These are phyloP conservation scores for Nannochloropsis salina DNA, from an alignment of 108 stramenopile species.

Conservation along the genomic window DNA sequence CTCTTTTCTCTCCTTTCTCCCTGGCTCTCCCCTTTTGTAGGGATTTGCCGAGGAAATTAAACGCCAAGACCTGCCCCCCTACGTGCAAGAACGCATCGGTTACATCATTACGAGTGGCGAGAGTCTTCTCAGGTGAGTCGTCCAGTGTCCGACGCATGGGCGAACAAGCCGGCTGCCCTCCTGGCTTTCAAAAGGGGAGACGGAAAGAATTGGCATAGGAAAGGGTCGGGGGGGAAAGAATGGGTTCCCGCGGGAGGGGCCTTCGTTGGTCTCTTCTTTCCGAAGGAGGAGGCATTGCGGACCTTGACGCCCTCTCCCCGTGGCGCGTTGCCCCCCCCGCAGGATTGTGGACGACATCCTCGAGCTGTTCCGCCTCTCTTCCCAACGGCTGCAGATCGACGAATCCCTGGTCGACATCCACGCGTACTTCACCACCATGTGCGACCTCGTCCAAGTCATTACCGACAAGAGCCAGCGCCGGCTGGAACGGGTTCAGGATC, in stretches of 20 bases:
- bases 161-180: background rate
- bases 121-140: background rate
- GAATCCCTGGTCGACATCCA: background rate
- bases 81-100: constrained; percentile 14
- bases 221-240: too few species aligned
- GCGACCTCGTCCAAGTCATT: constrained; percentile 1
- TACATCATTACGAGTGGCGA: constrained; percentile 1
- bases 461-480: background rate
- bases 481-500: background rate
- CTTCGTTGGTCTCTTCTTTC: too few species aligned
- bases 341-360: background rate
- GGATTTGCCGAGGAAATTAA: constrained; percentile 3
- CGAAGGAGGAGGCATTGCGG: background rate
- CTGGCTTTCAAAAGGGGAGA: background rate
- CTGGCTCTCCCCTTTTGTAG: background rate
- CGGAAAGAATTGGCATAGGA: too few species aligned
- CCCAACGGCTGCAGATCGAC: background rate
- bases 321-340: background rate
- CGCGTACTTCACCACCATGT: background rate
- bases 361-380: background rate
- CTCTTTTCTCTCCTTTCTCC: background rate
- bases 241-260: too few species aligned
- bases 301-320: background rate
- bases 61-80: background rate
- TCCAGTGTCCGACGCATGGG: background rate